A percentile compares a stretch with the other conserved stretches of the same genome.
These are phyloP conservation scores for Penicillium capsulatum DNA, from an alignment of 2,329 filamentous ascomycete genomes.

Conservation along the genomic window DNA sequence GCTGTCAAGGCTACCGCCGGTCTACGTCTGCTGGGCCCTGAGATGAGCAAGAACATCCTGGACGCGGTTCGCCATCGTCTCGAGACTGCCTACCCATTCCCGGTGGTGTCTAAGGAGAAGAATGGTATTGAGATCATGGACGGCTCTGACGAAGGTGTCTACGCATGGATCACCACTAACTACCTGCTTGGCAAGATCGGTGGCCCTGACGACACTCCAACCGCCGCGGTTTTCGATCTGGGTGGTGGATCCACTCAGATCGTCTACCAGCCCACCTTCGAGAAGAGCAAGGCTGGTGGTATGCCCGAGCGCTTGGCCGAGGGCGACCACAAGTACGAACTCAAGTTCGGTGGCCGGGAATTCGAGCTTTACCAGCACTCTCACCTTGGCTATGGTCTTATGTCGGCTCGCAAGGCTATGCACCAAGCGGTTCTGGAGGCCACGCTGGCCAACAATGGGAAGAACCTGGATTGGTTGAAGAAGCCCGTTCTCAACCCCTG, in stretches of 20 bases:
- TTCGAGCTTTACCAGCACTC: conserved; percentile 98
- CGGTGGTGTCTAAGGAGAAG: conserved; percentile 78
- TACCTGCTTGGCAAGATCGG: conserved; percentile 98
- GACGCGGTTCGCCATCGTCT: conserved; percentile 77
- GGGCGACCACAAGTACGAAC: conserved; percentile 92
- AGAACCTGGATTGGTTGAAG: conserved; percentile 63
- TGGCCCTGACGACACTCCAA: conserved; percentile 80
- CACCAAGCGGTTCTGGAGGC: conserved; percentile 72
- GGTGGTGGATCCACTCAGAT: conserved; percentile 97
- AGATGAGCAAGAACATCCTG: conserved; percentile 78
- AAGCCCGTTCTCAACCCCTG: conserved; percentile 77
- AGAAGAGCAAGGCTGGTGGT: conserved; percentile 65
- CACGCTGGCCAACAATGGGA: conserved; percentile 60
- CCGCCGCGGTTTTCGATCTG: conserved; percentile 91
- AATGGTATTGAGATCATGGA: conserved; percentile 96
- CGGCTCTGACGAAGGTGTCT: conserved; percentile 93
- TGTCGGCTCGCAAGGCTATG: conserved; percentile 86
- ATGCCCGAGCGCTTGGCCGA: conserved; percentile 81
- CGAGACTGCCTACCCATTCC: conserved; percentile 89
- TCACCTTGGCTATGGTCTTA: conserved; percentile 92
- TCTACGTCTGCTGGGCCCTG: conserved; percentile 75
- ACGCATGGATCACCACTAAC: conserved; percentile 98
- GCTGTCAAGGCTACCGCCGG: conserved; percentile 98
- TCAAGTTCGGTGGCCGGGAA: conserved; percentile 82
- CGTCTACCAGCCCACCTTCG: conserved; percentile 94